Evolutionary conservation across 1,139 yeast species (phyloP), one percentile per base, ranked within the genome.

Genomic region (Hanseniaspora sp.): DNA sequence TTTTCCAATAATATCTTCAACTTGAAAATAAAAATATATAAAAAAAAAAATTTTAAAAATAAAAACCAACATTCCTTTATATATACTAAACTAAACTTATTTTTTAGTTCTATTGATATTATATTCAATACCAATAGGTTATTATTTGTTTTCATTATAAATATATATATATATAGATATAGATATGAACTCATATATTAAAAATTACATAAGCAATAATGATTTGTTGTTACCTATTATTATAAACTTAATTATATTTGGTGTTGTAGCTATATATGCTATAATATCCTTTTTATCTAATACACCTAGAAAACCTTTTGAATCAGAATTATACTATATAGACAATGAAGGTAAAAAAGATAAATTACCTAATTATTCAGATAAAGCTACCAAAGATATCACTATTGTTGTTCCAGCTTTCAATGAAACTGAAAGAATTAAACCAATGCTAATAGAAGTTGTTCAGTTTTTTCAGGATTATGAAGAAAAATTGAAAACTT

Each of bases 361-460:
- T 11, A 34, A 56, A 28, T 61, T 67, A 42, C 60, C 64, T 37
- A 56, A 61, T 48, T 54, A 59, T 38, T 42, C 61, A 53, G 55
- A 64, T 59, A 48, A 59, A 57, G 31, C 59, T 58, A 59, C 60
- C 11, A 55, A 56, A 37, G 35, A 37, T 13, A 46, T 90, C 48
- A 80, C 94, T 40, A 82, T 92, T 34, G 87, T 94, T 13, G 78
- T 92, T 17, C 98, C 98, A 9, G 88, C 96, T 65, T 92, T 78
- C 66, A 92, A 92, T 66, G 98, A 92, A 69, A 81, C 84, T 1
- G 68, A 73, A 28, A 74, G 98, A 56, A 74, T 92, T 57, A 78
- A 79, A 34, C 67, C 71, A 49, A 86, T 92, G 95, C 73, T 92
- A 56, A 82, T 79, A 55, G 97, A 92, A 58, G 77, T 94, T 1